A percentile compares a stretch with the other conserved stretches of the same genome.
phyloP scores from a whole-genome alignment of 1,139 yeast species.

The Saccharomyces pastorianus region DNA sequence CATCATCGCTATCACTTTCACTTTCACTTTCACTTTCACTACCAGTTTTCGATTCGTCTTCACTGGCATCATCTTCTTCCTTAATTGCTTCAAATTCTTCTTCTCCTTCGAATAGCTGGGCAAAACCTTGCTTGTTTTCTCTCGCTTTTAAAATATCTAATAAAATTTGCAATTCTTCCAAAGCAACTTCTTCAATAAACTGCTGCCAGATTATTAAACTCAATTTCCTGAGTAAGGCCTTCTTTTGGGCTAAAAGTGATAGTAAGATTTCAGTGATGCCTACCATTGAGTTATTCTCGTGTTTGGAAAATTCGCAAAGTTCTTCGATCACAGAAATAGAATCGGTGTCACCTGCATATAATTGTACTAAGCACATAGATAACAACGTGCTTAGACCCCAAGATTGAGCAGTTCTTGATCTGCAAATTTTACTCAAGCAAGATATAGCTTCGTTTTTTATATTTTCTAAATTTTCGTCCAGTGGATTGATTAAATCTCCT shows the following conservation, averaged over 20 bases:
- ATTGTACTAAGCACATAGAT: conserved; percentile 70
- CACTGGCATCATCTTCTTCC: conserved; percentile 67
- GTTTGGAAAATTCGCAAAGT: conserved; percentile 47
- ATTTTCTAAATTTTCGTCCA: conserved; percentile 48
- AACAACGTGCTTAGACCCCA: conserved; percentile 53
- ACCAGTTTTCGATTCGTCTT: conserved; percentile 80
- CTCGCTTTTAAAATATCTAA: conserved; percentile 62
- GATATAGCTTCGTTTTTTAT: conserved; percentile 46
- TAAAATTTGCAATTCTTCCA: conserved; percentile 48
- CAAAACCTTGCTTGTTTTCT: conserved; percentile 81
- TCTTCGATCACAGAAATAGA: conserved; percentile 71
- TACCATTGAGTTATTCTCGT: conserved; percentile 40
- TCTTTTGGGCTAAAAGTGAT: conserved; percentile 66
- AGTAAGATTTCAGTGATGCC: conserved; percentile 75
- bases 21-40: conserved; percentile 73
- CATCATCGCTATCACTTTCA: conserved; percentile 33
- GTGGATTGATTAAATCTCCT: conserved; percentile 35
- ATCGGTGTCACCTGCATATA: conserved; percentile 73
- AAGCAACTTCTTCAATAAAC: conserved; percentile 42
- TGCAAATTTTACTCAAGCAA: conserved; percentile 43
- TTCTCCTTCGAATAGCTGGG: conserved; percentile 61
- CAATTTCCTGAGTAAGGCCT: conserved; percentile 61
- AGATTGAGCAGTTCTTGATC: conserved; percentile 28
- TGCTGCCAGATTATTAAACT: conserved; percentile 73
- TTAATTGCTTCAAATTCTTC: conserved; percentile 57